These are phyloP conservation scores for Friedmanniomyces endolithicus DNA, from an alignment of 495 filamentous ascomycete genomes.

Conservation along the genomic window DNA sequence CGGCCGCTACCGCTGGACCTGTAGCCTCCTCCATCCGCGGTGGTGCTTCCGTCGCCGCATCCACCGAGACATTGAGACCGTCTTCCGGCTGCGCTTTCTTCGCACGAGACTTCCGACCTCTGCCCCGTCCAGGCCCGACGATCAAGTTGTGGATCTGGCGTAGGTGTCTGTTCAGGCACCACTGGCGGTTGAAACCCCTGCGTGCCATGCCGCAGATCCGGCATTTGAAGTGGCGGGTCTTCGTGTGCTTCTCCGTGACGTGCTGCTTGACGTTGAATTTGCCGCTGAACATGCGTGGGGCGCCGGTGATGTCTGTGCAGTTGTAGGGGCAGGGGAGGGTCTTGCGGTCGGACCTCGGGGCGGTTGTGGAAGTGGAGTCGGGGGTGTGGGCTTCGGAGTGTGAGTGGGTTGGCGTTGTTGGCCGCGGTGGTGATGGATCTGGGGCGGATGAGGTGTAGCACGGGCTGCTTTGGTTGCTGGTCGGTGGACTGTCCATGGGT, in stretches of 20 bases:
- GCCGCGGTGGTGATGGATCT: background rate
- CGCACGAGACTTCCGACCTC: too few species aligned
- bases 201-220: too few species aligned
- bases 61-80: background rate
- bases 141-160: too few species aligned
- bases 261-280: background rate
- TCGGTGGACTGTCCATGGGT: background rate
- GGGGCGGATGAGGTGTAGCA: background rate
- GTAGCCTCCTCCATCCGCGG: background rate
- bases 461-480: background rate
- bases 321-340: background rate
- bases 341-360: background rate
- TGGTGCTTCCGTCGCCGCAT: background rate
- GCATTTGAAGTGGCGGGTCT: background rate
- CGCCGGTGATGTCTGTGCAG: background rate
- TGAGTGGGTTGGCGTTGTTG: background rate
- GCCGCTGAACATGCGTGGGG: background rate
- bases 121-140: too few species aligned
- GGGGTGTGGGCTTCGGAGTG: background rate
- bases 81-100: too few species aligned
- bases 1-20: background rate
- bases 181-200: too few species aligned
- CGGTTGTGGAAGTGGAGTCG: background rate
- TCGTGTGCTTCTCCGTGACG: background rate
- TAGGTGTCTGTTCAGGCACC: too few species aligned